These are phyloP conservation scores for Leptographium wingfieldii DNA, from an alignment of 2,329 filamentous ascomycete genomes.

Conservation along the genomic window DNA sequence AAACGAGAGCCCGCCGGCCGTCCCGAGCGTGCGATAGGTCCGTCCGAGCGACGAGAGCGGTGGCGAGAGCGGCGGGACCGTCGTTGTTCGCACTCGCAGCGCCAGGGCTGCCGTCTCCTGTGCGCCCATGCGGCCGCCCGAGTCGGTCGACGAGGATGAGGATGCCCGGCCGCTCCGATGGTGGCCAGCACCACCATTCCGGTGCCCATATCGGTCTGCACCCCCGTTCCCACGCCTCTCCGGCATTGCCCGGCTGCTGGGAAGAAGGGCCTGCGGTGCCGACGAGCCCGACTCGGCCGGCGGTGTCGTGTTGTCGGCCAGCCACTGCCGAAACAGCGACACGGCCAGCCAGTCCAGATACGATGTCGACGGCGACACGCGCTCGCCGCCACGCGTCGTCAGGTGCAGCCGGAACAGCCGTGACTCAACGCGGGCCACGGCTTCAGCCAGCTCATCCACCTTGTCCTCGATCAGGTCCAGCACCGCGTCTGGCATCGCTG, in stretches of 20 bases:
- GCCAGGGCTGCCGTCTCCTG: conserved; percentile 1
- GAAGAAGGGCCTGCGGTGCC: not conserved
- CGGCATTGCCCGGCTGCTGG: conserved; percentile 17
- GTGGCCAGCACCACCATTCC: conserved; percentile 9
- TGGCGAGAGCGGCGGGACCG: conserved; percentile 25
- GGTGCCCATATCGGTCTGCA: conserved; percentile 10
- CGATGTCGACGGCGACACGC: conserved; percentile 64
- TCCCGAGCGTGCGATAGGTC: conserved; percentile 66
- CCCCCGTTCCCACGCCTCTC: conserved; percentile 16
- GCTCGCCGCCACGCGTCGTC: conserved; percentile 66
- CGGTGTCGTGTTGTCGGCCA: conserved; percentile 78
- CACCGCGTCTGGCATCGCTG: conserved; percentile 59
- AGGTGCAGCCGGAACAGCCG: conserved; percentile 72
- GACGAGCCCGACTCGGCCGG: conserved; percentile 28
- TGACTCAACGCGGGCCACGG: conserved; percentile 65
- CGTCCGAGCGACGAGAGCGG: conserved; percentile 51
- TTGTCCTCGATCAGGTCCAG: conserved; percentile 91
- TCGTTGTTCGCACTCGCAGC: conserved; percentile 16
- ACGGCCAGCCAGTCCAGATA: conserved; percentile 87
- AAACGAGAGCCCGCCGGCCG: conserved; percentile 47
- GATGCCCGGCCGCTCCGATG: conserved; percentile 17
- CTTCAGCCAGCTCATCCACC: conserved; percentile 79
- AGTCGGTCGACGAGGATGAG: conserved; percentile 10
- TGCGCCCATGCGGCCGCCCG: not conserved
- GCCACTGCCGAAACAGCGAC: conserved; percentile 81